Base-by-base conservation (phyloP, 2,329 filamentous ascomycete genomes). In the Pseudocercospora eumusae region DNA sequence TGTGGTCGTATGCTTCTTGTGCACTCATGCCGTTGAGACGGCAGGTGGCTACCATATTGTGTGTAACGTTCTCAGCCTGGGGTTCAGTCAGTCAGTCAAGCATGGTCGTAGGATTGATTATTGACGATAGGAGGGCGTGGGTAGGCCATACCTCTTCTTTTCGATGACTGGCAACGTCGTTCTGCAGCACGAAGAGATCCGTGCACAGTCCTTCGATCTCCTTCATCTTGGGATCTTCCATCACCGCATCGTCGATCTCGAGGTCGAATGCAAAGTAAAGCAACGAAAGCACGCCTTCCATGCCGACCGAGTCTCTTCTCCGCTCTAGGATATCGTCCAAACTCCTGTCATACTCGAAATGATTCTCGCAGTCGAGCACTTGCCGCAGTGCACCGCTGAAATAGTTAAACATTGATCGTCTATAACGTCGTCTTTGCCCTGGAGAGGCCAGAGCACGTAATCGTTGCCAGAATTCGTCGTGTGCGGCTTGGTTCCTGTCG, bases 21-120 rank as follows among this genome's bases (percentile, higher is more conserved):
- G 45, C 42, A 31, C 28, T 47, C 58, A 60, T 60, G 13, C 57
- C 57, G 28, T 60, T 54, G 1, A 56, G 42, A n/a, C 58, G 50
- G 23, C 58, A 60, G 40, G 44, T 47, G 27, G 58, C 58, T 11
- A 60, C 54, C 31, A 60, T 31, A 33, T 60, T 60, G 52, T 60
- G 58, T 10, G 52, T 55, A 18, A 60, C 36, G n/a, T 57, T 45
- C 40, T 47, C 40, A 27, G 23, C 40, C 55, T 57, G 11, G 21
- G 1, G 3, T n/a, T 15, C 4, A 6, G 47, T 52, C 13, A n/a
- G n/a, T n/a, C n/a, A n/a, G n/a, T n/a, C n/a, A n/a, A n/a, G n/a
- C n/a, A n/a, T n/a, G n/a, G n/a, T n/a, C n/a, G n/a, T n/a, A n/a
- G n/a, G n/a, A n/a, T n/a, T n/a, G n/a, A n/a, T n/a, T 15, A 23